Evolutionary conservation across 257 asterid species (phyloP).

Genomic region (Primulina huaijiensis): DNA sequence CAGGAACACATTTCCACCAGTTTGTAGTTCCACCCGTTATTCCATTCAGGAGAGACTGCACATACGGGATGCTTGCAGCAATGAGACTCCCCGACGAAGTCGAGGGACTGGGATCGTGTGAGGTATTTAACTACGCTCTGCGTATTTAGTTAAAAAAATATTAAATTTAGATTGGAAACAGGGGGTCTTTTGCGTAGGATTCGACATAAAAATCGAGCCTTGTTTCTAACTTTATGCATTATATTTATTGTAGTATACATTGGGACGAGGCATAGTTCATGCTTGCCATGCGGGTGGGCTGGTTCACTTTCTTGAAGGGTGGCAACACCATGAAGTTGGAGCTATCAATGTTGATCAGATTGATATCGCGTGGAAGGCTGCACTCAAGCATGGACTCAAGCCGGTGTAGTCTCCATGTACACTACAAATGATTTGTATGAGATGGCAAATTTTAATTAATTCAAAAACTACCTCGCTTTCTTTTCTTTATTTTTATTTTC

Average conservation of each 20-base stretch:
- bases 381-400: conserved; percentile 71
- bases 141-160: too few species aligned
- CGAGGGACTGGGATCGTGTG: conserved; percentile 79
- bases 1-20: conserved; percentile 79
- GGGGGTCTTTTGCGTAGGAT: too few species aligned
- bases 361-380: conserved; percentile 90
- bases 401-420: conserved; percentile 37
- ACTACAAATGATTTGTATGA: background rate
- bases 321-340: conserved; percentile 91
- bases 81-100: conserved; percentile 85
- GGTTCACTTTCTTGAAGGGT: conserved; percentile 80
- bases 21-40: conserved; percentile 85
- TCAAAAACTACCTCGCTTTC: background rate
- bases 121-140: conserved; percentile 40
- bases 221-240: background rate
- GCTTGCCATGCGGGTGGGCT: conserved; percentile 99
- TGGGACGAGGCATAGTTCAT: conserved; percentile 88
- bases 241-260: conserved; percentile 53
- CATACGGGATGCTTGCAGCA: conserved; percentile 79
- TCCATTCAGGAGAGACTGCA: conserved; percentile 82
- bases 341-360: conserved; percentile 77
- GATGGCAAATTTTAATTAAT: background rate
- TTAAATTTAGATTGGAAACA: too few species aligned
- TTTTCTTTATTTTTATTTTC: too few species aligned
- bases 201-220: background rate